Conservation (phyloP, 2,329 filamentous ascomycete genomes). For the Rhexocercosporidium sp. region DNA sequence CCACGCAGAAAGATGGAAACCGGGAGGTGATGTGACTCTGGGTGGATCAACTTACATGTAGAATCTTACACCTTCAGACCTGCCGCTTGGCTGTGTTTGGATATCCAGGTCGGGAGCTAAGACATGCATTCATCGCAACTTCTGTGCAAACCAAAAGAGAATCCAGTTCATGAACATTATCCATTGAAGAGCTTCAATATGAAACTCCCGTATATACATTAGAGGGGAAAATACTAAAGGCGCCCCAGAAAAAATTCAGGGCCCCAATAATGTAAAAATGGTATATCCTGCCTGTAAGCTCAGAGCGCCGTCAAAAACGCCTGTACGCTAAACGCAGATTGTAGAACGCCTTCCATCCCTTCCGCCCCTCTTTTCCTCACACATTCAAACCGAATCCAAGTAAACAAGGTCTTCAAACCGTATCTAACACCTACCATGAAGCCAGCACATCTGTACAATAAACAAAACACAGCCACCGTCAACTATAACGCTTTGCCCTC, state of each 20-base stretch:
- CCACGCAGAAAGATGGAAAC: no score
- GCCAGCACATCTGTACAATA: not conserved
- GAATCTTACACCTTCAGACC: no score
- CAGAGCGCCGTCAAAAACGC: conserved; percentile 9
- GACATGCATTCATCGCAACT: no score
- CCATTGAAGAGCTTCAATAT: not conserved
- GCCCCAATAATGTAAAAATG: conserved; percentile 6
- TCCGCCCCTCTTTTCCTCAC: not conserved
- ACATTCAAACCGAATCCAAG: not conserved
- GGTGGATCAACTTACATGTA: no score
- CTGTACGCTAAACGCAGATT: conserved; percentile 14
- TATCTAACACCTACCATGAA: not conserved
- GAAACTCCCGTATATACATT: not conserved
- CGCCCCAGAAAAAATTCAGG: not conserved
- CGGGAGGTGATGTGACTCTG: no score
- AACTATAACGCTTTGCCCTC: conserved; percentile 31
- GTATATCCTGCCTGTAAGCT: conserved; percentile 16
- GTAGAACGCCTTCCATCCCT: not conserved
- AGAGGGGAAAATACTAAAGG: not conserved
- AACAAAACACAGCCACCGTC: not conserved
- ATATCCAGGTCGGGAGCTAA: no score
- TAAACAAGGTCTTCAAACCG: not conserved
- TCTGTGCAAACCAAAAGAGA: no score
- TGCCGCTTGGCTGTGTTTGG: no score
- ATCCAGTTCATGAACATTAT: not conserved